Percentiles rank a stretch among this genome's conserved stretches.
Conservation (phyloP, 305 asterid genomes). For the Petunia hybrid region DNA sequence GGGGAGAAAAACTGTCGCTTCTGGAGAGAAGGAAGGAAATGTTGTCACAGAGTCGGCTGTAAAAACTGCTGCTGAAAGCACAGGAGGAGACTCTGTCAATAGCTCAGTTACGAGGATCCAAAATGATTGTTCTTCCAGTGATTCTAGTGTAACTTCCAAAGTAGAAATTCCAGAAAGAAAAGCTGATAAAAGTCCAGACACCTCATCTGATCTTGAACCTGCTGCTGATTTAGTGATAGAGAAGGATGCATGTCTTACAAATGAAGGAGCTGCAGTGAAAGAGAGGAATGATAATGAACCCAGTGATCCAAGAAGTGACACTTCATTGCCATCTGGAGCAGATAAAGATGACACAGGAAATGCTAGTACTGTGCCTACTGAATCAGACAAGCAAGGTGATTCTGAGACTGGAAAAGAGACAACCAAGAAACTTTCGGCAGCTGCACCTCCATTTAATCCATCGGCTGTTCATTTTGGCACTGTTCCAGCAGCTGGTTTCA, state of each 20-base stretch:
- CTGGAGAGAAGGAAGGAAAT: constrained; percentile 44
- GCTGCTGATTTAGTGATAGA: constrained; percentile 39
- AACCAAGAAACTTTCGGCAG: constrained; percentile 80
- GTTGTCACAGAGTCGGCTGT: constrained; percentile 37
- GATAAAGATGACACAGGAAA: constrained; percentile 42
- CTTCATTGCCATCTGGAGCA: constrained; percentile 45
- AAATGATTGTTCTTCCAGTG: constrained; percentile 44
- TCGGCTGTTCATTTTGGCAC: constrained; percentile 67
- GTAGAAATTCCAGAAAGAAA: constrained; percentile 38
- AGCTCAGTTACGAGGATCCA: constrained; percentile 42
- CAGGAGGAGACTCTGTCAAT: constrained; percentile 37
- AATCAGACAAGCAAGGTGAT: constrained; percentile 62
- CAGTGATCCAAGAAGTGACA: constrained; percentile 39
- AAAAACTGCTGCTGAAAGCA: constrained; percentile 41
- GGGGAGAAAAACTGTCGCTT: constrained; percentile 38
- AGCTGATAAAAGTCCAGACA: constrained; percentile 33
- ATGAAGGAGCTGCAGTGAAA: constrained; percentile 41
- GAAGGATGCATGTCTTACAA: constrained; percentile 39
- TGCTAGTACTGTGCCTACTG: constrained; percentile 43
- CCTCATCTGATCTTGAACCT: constrained; percentile 40
- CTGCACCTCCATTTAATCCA: constrained; percentile 93
- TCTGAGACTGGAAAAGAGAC: constrained; percentile 70
- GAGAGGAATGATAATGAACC: constrained; percentile 39
- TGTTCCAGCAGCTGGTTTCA: constrained; percentile 61
- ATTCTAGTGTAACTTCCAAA: constrained; percentile 38